Evolutionary conservation across 345 rosid species (phyloP), one percentile per base, ranked within the genome.

Genomic region (Gossypium bickii): DNA sequence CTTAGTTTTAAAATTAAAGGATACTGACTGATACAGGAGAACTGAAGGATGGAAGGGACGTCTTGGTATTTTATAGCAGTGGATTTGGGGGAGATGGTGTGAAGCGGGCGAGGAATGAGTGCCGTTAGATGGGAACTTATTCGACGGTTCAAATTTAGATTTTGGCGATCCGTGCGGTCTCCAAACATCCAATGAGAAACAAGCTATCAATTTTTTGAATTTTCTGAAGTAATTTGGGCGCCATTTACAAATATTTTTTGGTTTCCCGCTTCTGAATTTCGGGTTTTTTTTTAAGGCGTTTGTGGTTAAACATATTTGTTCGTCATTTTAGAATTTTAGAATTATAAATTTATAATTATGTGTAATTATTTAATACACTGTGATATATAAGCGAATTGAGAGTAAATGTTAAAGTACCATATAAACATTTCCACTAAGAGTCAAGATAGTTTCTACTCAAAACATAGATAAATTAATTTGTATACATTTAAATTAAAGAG

Each of bases 171-270:
- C 74, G 38, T 7, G 63, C 41, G 34, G 10, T 38, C n/a, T 41
- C 3, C 3, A 55, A 38, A 9, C 45, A 8, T 38, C 74, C 74
- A 71, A 71, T 71, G 52, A 71, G 7, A 34, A 34, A 8, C 20
- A 0, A 53, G 74, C 63, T 29, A 4, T 38, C 4, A 2, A 0
- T 6, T 6, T 52, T 55, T 55, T 34, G 41, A 34, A 34, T 34
- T 55, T 38, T 9, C 10, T 9, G n/a, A 12, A 11, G 9, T 53
- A 65, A 27, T 11, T 29, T 55, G 62, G 62, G 62, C 74, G 74
- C 74, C 48, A 53, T 70, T 29, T 53, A 38, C 62, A 53, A 70
- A 34, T 70, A 70, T 13, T 53, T 70, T 53, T 70, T 0, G 9
- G 2, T 29, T 53, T 53, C 74, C 62, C 62, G 62, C 62, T 70